A percentile compares a stretch with the other conserved stretches of the same genome.
These are phyloP conservation scores for Venturia nashicola DNA, from an alignment of 2,329 filamentous ascomycete species.

Conservation along the genomic window DNA sequence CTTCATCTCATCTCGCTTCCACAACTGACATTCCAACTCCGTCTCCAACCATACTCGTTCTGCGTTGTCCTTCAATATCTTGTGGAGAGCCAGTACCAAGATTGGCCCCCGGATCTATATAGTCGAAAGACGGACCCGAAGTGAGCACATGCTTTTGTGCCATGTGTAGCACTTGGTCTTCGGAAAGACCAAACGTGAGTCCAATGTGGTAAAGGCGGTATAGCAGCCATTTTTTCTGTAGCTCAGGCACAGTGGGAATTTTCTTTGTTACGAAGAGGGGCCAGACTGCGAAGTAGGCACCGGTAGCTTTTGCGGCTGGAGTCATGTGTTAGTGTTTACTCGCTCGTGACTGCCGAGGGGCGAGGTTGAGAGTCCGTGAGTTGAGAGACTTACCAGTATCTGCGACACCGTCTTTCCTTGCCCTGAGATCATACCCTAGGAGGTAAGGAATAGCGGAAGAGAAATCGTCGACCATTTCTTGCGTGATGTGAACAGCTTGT, in stretches of 20 bases:
- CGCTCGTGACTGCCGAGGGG: background rate
- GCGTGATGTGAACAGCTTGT: slow-evolving; percentile 11
- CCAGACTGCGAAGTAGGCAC: slow-evolving; percentile 29
- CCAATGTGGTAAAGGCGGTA: slow-evolving; percentile 25
- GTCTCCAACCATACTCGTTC: background rate
- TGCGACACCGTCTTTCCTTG: slow-evolving; percentile 16
- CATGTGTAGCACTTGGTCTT: slow-evolving; percentile 22
- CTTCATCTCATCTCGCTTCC: background rate
- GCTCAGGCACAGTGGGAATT: slow-evolving; percentile 22
- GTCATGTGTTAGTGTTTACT: background rate
- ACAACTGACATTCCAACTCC: background rate
- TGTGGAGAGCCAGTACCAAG: background rate
- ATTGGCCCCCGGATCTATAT: background rate
- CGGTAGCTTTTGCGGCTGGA: slow-evolving; percentile 25
- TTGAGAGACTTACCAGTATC: slow-evolving; percentile 18
- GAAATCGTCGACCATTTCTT: slow-evolving; percentile 27
- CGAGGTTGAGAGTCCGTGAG: no score
- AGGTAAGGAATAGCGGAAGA: slow-evolving; percentile 27
- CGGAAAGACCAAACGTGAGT: slow-evolving; percentile 23
- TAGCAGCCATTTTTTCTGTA: slow-evolving; percentile 25
- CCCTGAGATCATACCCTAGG: slow-evolving; percentile 23
- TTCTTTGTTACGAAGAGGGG: slow-evolving; percentile 27
- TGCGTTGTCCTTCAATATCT: background rate
- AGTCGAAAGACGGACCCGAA: slow-evolving; percentile 5
- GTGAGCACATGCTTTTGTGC: slow-evolving; percentile 16